Percentiles rank a stretch among this genome's conserved stretches.
Evolutionary conservation across 2,329 filamentous ascomycete species (phyloP).

Genomic region (Bipolaris victoriae): DNA sequence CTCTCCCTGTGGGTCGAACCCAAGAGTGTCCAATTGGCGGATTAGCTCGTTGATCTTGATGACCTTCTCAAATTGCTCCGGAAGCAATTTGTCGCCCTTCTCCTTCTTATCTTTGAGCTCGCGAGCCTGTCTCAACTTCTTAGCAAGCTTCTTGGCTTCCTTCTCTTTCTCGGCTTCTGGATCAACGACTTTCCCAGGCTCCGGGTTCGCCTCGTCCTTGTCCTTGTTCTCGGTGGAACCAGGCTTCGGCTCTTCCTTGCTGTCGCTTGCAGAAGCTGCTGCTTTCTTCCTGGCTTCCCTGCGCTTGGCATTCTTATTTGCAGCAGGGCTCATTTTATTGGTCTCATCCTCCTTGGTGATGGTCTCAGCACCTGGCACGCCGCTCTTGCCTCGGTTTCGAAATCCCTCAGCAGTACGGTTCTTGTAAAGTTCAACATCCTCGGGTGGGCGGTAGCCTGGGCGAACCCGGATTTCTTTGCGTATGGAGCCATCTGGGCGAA

Average conservation of each 20-base stretch:
- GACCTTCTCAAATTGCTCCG: slow-evolving; percentile 96
- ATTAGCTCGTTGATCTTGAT: slow-evolving; percentile 96
- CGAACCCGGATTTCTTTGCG: slow-evolving; percentile 93
- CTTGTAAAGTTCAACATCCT: slow-evolving; percentile 96
- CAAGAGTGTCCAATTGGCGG: slow-evolving; percentile 81
- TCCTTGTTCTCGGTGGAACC: slow-evolving; percentile 25
- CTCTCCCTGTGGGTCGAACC: slow-evolving; percentile 81
- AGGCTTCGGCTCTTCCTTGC: slow-evolving; percentile 58
- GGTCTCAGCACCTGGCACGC: slow-evolving; percentile 74
- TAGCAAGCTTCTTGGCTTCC: slow-evolving; percentile 87
- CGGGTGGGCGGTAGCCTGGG: slow-evolving; percentile 90
- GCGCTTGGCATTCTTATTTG: slow-evolving; percentile 87
- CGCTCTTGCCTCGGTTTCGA: slow-evolving; percentile 73
- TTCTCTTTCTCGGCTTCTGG: slow-evolving; percentile 84
- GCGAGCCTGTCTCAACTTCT: slow-evolving; percentile 92
- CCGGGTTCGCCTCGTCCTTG: slow-evolving; percentile 25
- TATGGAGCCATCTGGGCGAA: slow-evolving; percentile 86
- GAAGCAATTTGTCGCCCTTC: slow-evolving; percentile 78
- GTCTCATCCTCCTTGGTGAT: slow-evolving; percentile 55
- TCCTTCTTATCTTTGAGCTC: slow-evolving; percentile 93
- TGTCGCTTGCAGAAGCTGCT: slow-evolving; percentile 49
- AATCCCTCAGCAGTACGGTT: slow-evolving; percentile 87
- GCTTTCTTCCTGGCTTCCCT: slow-evolving; percentile 69
- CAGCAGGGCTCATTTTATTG: slow-evolving; percentile 57
- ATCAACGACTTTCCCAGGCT: slow-evolving; percentile 54